Evolutionary conservation across 108 stramenopile genomes (phyloP).

Genomic region (Skeletonema menzelii): DNA sequence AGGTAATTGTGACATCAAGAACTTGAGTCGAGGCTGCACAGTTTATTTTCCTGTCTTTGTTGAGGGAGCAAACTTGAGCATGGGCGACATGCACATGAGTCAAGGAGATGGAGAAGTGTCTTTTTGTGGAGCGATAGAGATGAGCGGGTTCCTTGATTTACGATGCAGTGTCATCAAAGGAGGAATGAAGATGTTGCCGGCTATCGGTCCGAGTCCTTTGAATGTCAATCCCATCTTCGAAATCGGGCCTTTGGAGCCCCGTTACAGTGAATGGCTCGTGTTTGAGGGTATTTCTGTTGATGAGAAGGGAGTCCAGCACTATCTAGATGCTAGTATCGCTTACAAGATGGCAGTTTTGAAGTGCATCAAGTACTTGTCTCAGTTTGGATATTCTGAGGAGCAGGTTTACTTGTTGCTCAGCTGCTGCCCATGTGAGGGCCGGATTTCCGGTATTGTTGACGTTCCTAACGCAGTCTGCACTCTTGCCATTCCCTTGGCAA

Average conservation of each 20-base stretch:
- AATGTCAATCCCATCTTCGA: conserved; percentile 69
- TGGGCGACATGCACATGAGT: conserved; percentile 75
- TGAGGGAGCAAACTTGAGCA: conserved; percentile 60
- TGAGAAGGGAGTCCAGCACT: conserved; percentile 64
- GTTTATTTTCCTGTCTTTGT: conserved; percentile 79
- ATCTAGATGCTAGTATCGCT: conserved; percentile 70
- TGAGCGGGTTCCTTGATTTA: conserved; percentile 63
- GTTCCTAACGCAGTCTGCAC: conserved; percentile 68
- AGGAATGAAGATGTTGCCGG: conserved; percentile 65
- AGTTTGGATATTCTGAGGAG: conserved; percentile 70
- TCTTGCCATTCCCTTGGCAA: conserved; percentile 62
- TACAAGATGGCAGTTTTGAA: conserved; percentile 72
- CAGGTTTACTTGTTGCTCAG: conserved; percentile 63
- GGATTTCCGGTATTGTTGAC: conserved; percentile 68
- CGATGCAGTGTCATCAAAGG: conserved; percentile 63
- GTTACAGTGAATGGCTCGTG: conserved; percentile 65
- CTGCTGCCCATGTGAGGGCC: conserved; percentile 66
- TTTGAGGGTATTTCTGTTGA: conserved; percentile 76
- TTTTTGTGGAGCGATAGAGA: conserved; percentile 65
- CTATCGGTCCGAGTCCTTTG: conserved; percentile 55
- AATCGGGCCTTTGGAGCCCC: conserved; percentile 74
- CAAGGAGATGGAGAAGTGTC: conserved; percentile 78
- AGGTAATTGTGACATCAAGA: conserved; percentile 78
- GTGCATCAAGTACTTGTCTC: conserved; percentile 65
- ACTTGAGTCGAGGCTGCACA: conserved; percentile 59